phyloP scores from a whole-genome alignment of 768 basidiomycete genomes.

The Megacollybia marginata region DNA sequence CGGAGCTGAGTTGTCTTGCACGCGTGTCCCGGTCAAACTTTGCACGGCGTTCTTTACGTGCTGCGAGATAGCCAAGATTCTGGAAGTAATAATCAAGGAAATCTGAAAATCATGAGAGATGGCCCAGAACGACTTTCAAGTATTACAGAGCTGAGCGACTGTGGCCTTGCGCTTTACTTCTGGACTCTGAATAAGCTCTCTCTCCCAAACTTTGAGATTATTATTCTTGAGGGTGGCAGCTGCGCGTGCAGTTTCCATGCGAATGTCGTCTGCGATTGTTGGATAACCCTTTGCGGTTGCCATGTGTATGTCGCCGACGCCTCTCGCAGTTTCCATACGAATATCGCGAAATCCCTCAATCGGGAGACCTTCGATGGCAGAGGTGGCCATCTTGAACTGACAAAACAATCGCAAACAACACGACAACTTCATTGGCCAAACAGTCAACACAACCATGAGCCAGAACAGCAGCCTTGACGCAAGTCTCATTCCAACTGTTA shows the following conservation, averaged over 20 bases:
- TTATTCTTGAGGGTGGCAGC: conserved; percentile 46
- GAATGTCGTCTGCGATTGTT: conserved; percentile 43
- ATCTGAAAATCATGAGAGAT: conserved; percentile 37
- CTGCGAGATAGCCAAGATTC: conserved; percentile 78
- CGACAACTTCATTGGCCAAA: too few species aligned
- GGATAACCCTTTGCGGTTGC: conserved; percentile 51
- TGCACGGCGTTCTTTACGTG: conserved; percentile 77
- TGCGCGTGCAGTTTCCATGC: conserved; percentile 60
- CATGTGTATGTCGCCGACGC: conserved; percentile 49
- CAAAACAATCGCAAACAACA: too few species aligned
- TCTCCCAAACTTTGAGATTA: conserved; percentile 75
- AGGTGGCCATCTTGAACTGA: not conserved
- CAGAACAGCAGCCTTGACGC: not conserved
- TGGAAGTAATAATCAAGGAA: conserved; percentile 99
- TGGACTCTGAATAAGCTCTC: conserved; percentile 70
- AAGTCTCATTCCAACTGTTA: not conserved
- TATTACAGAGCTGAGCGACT: conserved; percentile 87
- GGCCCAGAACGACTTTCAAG: conserved; percentile 3
- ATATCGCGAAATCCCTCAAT: conserved; percentile 29
- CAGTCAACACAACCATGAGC: too few species aligned
- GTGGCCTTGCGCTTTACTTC: conserved; percentile 95
- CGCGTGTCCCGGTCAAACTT: conserved; percentile 81
- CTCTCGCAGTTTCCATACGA: conserved; percentile 75
- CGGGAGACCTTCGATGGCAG: not conserved
- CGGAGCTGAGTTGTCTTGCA: conserved; percentile 47